These are phyloP conservation scores for Penstemon eatonii DNA, from an alignment of 257 asterid species.

Conservation along the genomic window DNA sequence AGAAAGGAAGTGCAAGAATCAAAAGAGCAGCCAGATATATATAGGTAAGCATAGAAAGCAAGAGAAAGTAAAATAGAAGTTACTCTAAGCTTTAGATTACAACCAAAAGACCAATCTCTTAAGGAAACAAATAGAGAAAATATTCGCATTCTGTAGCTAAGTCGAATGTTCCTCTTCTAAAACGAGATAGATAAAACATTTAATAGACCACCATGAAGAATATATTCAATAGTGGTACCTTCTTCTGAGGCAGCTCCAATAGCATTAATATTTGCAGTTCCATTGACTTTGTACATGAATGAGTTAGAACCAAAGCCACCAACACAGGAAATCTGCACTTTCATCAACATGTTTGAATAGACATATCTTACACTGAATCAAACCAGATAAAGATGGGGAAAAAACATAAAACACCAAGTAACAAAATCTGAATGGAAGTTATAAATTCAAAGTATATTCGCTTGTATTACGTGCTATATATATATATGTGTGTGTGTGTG, in stretches of 20 bases:
- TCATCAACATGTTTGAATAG: not conserved
- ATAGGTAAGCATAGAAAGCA: not conserved
- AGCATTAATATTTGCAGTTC: constrained; percentile 96
- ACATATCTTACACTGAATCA: not conserved
- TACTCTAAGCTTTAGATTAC: not conserved
- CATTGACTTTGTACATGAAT: constrained; percentile 89
- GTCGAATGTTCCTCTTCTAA: not conserved
- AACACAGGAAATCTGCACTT: constrained; percentile 84
- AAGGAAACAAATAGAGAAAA: not conserved
- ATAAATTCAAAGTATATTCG: too few relatives aligned
- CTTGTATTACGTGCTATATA: too few relatives aligned
- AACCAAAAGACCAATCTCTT: not conserved
- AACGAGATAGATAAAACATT: not conserved
- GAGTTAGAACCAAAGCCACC: constrained; percentile 97
- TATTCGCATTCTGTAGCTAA: not conserved
- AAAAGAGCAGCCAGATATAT: not conserved
- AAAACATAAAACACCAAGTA: too few relatives aligned
- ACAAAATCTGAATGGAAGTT: too few relatives aligned
- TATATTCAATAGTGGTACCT: constrained; percentile 46
- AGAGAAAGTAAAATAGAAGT: not conserved
- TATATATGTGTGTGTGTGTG: too few relatives aligned
- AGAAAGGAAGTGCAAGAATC: constrained; percentile 9
- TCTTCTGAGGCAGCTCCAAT: constrained; percentile 92
- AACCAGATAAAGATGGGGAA: too few relatives aligned
- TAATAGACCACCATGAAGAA: constrained; percentile 9